Percentiles rank a stretch among this genome's conserved stretches.
phyloP scores from a whole-genome alignment of 2,329 filamentous ascomycete genomes.

The Epichloe gansuensis region DNA sequence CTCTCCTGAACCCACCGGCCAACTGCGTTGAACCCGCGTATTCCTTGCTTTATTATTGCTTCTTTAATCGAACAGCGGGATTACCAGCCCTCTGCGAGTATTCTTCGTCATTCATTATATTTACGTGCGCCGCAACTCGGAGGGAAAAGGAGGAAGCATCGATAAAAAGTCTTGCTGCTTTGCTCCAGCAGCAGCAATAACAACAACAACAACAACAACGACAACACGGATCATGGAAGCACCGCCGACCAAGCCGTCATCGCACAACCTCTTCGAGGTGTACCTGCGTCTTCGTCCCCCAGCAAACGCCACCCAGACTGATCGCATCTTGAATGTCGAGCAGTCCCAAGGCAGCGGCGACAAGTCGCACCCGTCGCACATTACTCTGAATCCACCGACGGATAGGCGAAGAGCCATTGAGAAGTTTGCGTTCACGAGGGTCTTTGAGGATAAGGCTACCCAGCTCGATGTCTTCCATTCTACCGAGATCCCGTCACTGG shows the following conservation, averaged over 20 bases:
- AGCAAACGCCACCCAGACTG: constrained; percentile 29
- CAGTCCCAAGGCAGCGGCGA: constrained; percentile 26
- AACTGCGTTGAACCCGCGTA: not conserved
- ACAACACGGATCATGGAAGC: constrained; percentile 25
- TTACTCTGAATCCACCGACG: constrained; percentile 67
- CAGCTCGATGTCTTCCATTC: constrained; percentile 82
- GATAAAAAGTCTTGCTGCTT: not conserved
- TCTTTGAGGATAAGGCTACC: constrained; percentile 76
- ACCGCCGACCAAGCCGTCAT: constrained; percentile 11
- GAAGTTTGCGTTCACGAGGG: constrained; percentile 85
- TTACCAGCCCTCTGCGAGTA: too few species aligned
- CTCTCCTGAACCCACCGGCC: not conserved
- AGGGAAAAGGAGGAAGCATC: not conserved
- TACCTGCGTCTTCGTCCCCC: constrained; percentile 70
- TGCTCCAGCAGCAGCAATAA: not conserved
- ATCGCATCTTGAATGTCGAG: constrained; percentile 75
- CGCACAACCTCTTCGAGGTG: constrained; percentile 69
- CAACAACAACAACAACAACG: too few species aligned
- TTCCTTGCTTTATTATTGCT: too few species aligned
- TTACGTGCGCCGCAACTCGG: not conserved
- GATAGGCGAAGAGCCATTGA: constrained; percentile 84
- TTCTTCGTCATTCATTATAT: not conserved
- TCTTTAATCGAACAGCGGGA: too few species aligned
- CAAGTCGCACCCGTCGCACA: constrained; percentile 45
- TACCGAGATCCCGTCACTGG: constrained; percentile 59